Evolutionary conservation across 768 basidiomycete genomes (phyloP).

Genomic region (Sutorius australiensis): DNA sequence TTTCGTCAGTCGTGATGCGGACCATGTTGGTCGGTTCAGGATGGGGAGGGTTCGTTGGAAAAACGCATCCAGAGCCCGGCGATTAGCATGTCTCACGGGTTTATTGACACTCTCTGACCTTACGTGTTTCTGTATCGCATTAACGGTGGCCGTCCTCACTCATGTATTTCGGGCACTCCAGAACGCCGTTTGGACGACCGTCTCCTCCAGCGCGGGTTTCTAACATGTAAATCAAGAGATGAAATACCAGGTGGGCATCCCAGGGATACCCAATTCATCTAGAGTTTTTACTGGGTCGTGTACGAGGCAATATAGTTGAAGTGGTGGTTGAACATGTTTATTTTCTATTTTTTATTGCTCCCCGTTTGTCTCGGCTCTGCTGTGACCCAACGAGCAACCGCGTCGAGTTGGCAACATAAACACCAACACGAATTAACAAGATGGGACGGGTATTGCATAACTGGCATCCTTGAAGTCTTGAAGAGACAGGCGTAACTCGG

Average conservation of each 20-base stretch:
- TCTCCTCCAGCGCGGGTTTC: conserved; percentile 16
- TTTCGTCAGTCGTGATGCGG: conserved; percentile 6
- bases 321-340: not conserved
- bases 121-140: conserved; percentile 12
- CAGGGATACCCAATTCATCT: not conserved
- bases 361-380: not conserved
- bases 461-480: too few relatives aligned
- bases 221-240: conserved; percentile 3
- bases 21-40: conserved; percentile 12
- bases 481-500: not conserved
- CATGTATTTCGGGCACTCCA: conserved; percentile 15
- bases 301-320: not conserved
- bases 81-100: conserved; percentile 3
- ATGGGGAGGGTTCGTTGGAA: conserved; percentile 9
- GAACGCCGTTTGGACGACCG: conserved; percentile 26
- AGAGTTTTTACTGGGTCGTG: conserved; percentile 2
- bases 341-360: not conserved
- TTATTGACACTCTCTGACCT: conserved; percentile 12
- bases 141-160: conserved; percentile 18
- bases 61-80: conserved; percentile 6
- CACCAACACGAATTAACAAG: too few relatives aligned
- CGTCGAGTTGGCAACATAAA: too few relatives aligned
- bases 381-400: not conserved
- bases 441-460: too few relatives aligned
- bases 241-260: not conserved